phyloP scores from a whole-genome alignment of 2,329 filamentous ascomycete genomes.

The Tympanopsis confertula region DNA sequence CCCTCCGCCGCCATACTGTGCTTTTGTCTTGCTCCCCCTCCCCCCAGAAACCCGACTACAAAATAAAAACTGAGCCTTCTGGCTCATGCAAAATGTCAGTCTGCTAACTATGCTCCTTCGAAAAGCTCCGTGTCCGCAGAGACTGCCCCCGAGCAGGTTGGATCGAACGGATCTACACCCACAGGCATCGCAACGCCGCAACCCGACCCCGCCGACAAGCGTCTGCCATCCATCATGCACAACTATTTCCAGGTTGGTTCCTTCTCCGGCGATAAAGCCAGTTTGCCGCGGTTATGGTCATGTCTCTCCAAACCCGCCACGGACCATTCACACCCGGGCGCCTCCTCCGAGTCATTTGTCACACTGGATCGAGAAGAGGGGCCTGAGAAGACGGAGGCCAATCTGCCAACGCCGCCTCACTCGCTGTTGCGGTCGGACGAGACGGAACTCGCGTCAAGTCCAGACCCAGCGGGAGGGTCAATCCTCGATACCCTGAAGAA shows the following conservation, averaged over 20 bases:
- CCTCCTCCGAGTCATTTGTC: neutral
- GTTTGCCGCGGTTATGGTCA: too few species aligned
- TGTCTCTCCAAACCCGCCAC: neutral
- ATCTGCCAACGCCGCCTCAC: neutral
- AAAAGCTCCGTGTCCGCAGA: too few species aligned
- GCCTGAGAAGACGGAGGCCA: too few species aligned
- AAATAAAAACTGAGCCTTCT: too few species aligned
- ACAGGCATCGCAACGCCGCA: neutral
- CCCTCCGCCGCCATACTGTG: too few species aligned
- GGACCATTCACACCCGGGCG: neutral
- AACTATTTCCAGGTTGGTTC: constrained; percentile 1
- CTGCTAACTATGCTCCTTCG: too few species aligned
- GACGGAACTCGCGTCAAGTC: neutral
- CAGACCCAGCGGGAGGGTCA: neutral
- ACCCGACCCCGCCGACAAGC: neutral
- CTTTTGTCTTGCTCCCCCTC: too few species aligned
- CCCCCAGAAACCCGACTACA: too few species aligned
- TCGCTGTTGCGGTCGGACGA: constrained; percentile 1
- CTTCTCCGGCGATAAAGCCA: neutral
- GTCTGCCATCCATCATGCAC: neutral
- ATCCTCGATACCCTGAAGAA: neutral
- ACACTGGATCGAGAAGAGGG: neutral
- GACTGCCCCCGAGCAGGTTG: too few species aligned
- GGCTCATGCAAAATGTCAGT: too few species aligned
- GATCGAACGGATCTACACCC: neutral